These are phyloP conservation scores for Phytopythium sindhum DNA, from an alignment of 352 stramenopile genomes.

Conservation along the genomic window DNA sequence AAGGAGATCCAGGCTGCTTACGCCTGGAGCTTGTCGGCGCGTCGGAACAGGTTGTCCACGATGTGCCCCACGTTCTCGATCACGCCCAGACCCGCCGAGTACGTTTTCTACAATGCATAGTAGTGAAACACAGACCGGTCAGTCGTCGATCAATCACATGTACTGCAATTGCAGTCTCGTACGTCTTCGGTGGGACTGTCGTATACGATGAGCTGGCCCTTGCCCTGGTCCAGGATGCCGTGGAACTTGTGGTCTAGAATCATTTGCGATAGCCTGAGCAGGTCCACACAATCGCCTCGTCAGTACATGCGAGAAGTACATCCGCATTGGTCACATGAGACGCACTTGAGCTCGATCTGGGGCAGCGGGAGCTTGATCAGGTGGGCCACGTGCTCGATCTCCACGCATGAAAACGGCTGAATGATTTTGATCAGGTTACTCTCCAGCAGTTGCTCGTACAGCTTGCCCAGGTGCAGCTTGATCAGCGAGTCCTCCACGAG, in stretches of 20 bases:
- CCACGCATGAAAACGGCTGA: constrained; percentile 96
- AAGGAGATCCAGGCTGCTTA: constrained; percentile 16
- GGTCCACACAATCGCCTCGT: not conserved
- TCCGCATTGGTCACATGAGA: not conserved
- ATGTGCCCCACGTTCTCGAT: constrained; percentile 97
- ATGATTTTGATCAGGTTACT: constrained; percentile 99
- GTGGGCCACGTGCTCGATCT: constrained; percentile 96
- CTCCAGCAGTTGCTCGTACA: constrained; percentile 98
- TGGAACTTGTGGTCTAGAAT: constrained; percentile 99
- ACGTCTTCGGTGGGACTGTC: constrained; percentile 92
- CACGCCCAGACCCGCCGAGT: constrained; percentile 92
- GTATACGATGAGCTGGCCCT: constrained; percentile 99
- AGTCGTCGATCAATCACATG: not conserved
- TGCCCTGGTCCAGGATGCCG: constrained; percentile 98
- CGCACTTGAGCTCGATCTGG: constrained; percentile 85
- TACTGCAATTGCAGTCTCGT: constrained; percentile 31
- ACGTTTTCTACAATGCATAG: constrained; percentile 68
- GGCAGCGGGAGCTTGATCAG: constrained; percentile 95
- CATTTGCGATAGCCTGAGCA: constrained; percentile 97
- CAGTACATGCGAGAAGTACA: not conserved
- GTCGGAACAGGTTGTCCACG: constrained; percentile 94
- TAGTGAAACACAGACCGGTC: constrained; percentile 4
- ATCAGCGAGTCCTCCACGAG: constrained; percentile 85
- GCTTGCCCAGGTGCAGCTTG: constrained; percentile 94
- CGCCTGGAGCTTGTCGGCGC: constrained; percentile 78